These are phyloP conservation scores for Thelonectria rubi DNA, from an alignment of 2,329 filamentous ascomycete species.

Conservation along the genomic window DNA sequence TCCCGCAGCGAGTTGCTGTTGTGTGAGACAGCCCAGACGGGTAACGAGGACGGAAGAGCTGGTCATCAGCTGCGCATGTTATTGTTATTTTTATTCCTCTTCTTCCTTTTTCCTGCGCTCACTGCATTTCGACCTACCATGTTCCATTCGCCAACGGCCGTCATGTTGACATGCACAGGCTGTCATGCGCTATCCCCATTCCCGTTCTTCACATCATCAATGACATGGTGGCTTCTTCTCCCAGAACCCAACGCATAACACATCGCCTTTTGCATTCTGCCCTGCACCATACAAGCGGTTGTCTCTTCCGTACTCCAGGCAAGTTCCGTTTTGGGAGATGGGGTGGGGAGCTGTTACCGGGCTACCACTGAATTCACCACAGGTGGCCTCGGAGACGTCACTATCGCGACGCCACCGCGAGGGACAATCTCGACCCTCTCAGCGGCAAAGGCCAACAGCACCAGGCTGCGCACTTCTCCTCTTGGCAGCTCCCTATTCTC, in stretches of 20 bases:
- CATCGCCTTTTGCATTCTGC: neutral
- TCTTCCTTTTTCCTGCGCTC: neutral
- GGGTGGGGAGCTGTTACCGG: neutral
- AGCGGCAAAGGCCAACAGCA: neutral
- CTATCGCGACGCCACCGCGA: neutral
- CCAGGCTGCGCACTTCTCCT: neutral
- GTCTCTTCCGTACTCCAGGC: neutral
- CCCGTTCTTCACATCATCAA: too few species aligned
- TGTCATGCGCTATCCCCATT: too few species aligned
- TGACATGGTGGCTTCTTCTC: neutral
- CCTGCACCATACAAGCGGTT: neutral
- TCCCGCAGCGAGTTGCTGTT: neutral
- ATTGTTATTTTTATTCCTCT: conserved; percentile 4
- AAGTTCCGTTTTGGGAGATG: neutral
- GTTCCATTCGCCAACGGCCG: too few species aligned
- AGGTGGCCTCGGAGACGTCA: neutral
- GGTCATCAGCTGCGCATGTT: conserved; percentile 15
- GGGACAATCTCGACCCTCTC: neutral
- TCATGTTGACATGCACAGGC: too few species aligned
- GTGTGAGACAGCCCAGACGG: neutral
- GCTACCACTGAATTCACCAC: neutral
- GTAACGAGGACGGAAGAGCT: conserved; percentile 1
- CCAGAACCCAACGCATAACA: neutral
- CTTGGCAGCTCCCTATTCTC: neutral
- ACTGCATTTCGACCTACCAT: too few species aligned